These are phyloP conservation scores for Apiospora malaysiana DNA, from an alignment of 2,329 filamentous ascomycete genomes.

Conservation along the genomic window DNA sequence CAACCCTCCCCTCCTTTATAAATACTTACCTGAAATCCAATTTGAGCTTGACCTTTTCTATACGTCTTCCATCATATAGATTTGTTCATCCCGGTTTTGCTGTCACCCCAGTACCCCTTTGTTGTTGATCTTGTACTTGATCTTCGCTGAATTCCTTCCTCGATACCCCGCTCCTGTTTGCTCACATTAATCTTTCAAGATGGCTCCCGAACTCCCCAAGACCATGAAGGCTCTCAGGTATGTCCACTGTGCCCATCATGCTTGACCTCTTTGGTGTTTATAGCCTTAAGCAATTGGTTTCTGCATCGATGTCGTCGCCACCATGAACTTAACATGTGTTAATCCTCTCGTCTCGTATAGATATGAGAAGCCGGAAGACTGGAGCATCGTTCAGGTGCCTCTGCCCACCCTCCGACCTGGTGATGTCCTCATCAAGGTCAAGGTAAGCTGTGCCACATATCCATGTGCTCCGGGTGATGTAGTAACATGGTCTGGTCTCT, in stretches of 20 bases:
- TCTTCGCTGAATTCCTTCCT: not conserved
- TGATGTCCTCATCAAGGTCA: conserved; percentile 70
- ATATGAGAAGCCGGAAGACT: conserved; percentile 68
- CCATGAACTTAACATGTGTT: conserved; percentile 18
- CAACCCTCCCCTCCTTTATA: conserved; percentile 1
- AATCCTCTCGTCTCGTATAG: conserved; percentile 35
- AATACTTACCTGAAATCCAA: not conserved
- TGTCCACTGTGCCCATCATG: conserved; percentile 31
- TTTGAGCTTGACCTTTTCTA: not conserved
- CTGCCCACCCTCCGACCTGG: conserved; percentile 65
- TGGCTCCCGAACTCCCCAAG: conserved; percentile 42
- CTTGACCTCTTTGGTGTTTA: not conserved
- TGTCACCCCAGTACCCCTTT: conserved; percentile 4
- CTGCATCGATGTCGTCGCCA: conserved; percentile 17
- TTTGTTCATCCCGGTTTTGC: not conserved
- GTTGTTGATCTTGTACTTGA: not conserved
- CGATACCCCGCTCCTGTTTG: conserved; percentile 29
- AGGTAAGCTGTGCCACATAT: conserved; percentile 47
- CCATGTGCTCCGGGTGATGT: not conserved
- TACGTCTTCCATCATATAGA: not conserved
- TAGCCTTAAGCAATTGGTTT: conserved; percentile 1
- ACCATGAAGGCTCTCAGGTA: conserved; percentile 65
- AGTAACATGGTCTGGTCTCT: conserved; percentile 28
- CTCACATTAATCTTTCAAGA: conserved; percentile 32
- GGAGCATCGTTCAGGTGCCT: conserved; percentile 65